phyloP scores from a whole-genome alignment of 2,329 filamentous ascomycete genomes.

The Hysterium pulicare region DNA sequence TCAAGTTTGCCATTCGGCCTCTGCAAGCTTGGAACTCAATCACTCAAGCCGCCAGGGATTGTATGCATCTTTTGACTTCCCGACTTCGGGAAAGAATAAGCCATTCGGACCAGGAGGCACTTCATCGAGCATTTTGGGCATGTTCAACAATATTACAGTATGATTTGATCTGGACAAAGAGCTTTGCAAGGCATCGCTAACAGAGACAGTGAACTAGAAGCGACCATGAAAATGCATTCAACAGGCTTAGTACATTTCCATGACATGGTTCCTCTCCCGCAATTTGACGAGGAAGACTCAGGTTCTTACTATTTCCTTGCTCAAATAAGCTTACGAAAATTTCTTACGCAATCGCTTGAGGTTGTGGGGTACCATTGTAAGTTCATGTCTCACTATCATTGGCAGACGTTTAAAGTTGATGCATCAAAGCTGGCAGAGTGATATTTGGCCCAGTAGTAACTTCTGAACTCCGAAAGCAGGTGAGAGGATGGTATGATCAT shows the following conservation, averaged over 20 bases:
- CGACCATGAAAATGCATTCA: slow-evolving; percentile 27
- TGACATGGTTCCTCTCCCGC: slow-evolving; percentile 25
- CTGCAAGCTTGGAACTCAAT: slow-evolving; percentile 25
- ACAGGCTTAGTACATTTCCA: slow-evolving; percentile 27
- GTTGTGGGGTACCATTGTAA: slow-evolving; percentile 27
- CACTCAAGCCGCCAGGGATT: slow-evolving; percentile 20
- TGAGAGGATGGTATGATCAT: slow-evolving; percentile 26
- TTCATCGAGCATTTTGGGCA: slow-evolving; percentile 27
- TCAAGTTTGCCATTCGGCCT: slow-evolving; percentile 23
- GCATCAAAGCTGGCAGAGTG: slow-evolving; percentile 20
- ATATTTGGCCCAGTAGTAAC: slow-evolving; percentile 25
- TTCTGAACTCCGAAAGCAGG: slow-evolving; percentile 22
- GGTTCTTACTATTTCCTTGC: slow-evolving; percentile 26
- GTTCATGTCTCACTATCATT: too few species aligned
- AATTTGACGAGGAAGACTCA: slow-evolving; percentile 25
- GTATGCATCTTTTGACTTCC: slow-evolving; percentile 24
- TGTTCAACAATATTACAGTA: slow-evolving; percentile 21
- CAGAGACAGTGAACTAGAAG: slow-evolving; percentile 18
- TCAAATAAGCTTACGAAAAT: slow-evolving; percentile 25
- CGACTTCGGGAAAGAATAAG: slow-evolving; percentile 15
- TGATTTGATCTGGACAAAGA: neutral
- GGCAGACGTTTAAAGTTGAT: too few species aligned
- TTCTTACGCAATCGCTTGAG: slow-evolving; percentile 24
- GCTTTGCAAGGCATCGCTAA: neutral
- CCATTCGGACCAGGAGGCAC: slow-evolving; percentile 16